Conservation (phyloP, 495 filamentous ascomycete species). For the Penicillium malachiteum region DNA sequence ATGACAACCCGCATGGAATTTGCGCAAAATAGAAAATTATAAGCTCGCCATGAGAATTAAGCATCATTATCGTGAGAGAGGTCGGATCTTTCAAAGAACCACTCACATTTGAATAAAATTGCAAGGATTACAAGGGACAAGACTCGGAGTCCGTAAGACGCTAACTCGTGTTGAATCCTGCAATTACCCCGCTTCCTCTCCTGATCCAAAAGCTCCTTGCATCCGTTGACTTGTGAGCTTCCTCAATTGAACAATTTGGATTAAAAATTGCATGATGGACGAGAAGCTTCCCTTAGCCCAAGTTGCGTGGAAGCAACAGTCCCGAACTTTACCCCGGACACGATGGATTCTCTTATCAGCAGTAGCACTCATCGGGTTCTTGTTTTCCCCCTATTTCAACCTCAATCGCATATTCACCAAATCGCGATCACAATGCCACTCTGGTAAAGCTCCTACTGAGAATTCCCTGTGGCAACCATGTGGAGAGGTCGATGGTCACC, state of each 20-base stretch:
- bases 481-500: slow-evolving; percentile 26
- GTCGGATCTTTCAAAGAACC: too few relatives aligned
- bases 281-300: not conserved
- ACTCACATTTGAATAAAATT: too few relatives aligned
- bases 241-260: not conserved
- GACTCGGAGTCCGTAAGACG: too few relatives aligned
- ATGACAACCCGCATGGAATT: too few relatives aligned
- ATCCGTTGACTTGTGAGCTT: not conserved
- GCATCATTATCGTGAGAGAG: too few relatives aligned
- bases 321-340: not conserved
- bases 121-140: too few relatives aligned
- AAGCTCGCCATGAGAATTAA: too few relatives aligned
- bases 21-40: too few relatives aligned
- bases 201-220: not conserved
- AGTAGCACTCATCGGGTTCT: not conserved
- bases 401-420: not conserved
- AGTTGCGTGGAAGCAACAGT: not conserved
- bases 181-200: not conserved
- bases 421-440: not conserved
- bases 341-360: not conserved
- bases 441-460: not conserved
- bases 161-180: not conserved
- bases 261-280: not conserved
- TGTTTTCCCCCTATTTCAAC: not conserved
- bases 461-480: slow-evolving; percentile 33